Evolutionary conservation across 345 rosid species (phyloP).

Genomic region (Aegle marmelos): DNA sequence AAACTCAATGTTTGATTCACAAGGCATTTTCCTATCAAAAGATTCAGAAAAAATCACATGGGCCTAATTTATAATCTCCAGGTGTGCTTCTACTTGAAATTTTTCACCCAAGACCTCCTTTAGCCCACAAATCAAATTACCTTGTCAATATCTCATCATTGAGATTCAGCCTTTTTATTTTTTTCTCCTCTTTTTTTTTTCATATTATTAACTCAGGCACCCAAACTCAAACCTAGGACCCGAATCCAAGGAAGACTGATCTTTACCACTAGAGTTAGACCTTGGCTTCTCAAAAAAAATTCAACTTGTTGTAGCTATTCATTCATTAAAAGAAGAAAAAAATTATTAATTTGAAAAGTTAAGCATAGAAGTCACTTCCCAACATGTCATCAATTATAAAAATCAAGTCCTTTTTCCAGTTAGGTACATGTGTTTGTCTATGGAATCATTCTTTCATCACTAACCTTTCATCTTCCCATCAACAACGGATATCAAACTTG

Average conservation of each 20-base stretch:
- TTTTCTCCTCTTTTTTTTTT: no score
- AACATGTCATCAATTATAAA: not conserved
- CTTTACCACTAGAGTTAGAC: no score
- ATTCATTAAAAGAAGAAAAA: no score
- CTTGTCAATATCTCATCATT: no score
- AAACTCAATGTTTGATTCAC: not conserved
- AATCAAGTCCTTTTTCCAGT: conserved; percentile 31
- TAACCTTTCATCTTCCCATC: conserved; percentile 22
- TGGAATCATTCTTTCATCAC: conserved; percentile 32
- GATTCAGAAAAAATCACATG: not conserved
- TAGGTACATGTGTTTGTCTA: conserved; percentile 34
- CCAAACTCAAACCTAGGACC: no score
- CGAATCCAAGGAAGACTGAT: no score
- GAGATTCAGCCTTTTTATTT: no score
- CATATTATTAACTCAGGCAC: no score
- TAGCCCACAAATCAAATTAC: no score
- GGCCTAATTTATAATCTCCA: not conserved
- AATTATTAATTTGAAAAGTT: no score
- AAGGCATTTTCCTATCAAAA: not conserved
- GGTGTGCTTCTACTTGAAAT: not conserved
- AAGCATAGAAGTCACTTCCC: not conserved
- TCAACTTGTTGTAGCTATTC: conserved; percentile 3
- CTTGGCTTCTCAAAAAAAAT: no score
- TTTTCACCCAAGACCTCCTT: not conserved
- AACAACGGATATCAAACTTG: conserved; percentile 47